Percentiles rank a stretch among this genome's conserved stretches.
These are phyloP conservation scores for Adansonia grandidieri DNA, from an alignment of 441 rosid species.

Conservation along the genomic window DNA sequence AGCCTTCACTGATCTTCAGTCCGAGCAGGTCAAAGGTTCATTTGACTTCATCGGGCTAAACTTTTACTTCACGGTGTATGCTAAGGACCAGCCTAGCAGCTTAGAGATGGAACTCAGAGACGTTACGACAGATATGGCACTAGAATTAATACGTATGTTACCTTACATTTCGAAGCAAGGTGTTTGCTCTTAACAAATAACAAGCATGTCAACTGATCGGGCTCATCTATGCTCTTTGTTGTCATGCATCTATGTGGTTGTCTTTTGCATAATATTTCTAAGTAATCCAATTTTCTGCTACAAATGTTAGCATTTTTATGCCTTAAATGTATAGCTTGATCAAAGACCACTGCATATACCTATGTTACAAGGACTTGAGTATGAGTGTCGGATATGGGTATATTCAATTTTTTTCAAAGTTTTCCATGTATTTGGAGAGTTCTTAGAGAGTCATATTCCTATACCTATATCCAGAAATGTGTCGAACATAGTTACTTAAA, in stretches of 20 bases:
- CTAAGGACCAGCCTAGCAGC: slow-evolving; percentile 42
- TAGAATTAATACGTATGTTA: slow-evolving; percentile 35
- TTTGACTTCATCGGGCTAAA: slow-evolving; percentile 64
- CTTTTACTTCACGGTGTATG: slow-evolving; percentile 35
- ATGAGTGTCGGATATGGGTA: no score
- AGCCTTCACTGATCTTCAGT: slow-evolving; percentile 51
- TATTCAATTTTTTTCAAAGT: no score
- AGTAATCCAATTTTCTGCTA: background rate
- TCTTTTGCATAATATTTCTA: background rate
- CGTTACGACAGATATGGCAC: slow-evolving; percentile 47
- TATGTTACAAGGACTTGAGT: no score
- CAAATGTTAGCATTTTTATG: background rate
- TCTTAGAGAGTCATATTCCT: no score
- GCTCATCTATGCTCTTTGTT: background rate
- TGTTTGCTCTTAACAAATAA: background rate
- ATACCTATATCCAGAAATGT: no score
- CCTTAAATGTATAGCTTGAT: background rate
- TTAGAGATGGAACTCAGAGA: slow-evolving; percentile 42
- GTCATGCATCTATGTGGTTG: background rate
- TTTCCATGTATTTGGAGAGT: no score
- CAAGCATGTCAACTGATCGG: background rate
- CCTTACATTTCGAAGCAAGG: background rate
- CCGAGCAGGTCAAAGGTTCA: slow-evolving; percentile 60
- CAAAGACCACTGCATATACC: background rate
- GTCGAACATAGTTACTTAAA: background rate